A percentile compares a stretch with the other conserved stretches of the same genome.
These are phyloP conservation scores for Mucor irregularis DNA, from an alignment of 371 early-diverging fungal species.

Conservation along the genomic window DNA sequence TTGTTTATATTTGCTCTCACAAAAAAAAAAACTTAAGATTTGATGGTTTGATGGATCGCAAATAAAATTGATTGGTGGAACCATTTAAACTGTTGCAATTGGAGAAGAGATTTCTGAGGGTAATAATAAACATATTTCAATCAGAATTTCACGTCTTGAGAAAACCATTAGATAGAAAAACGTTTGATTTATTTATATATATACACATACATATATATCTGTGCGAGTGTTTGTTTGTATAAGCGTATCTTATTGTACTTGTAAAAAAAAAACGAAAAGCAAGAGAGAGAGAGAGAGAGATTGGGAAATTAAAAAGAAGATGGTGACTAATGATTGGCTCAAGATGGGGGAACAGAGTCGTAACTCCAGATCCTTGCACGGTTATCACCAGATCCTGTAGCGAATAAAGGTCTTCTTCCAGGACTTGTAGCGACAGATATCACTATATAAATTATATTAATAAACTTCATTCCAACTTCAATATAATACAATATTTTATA, in stretches of 20 bases:
- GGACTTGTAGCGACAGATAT: constrained; percentile 89
- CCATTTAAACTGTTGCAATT: background rate
- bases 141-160: background rate
- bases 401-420: constrained; percentile 73
- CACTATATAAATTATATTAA: constrained; percentile 45
- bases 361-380: constrained; percentile 89
- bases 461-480: background rate
- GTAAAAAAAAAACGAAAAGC: background rate
- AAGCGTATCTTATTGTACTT: background rate
- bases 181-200: too few species aligned
- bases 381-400: constrained; percentile 93
- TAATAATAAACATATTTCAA: background rate
- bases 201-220: too few species aligned
- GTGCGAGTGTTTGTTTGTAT: background rate
- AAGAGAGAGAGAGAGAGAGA: background rate
- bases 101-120: too few species aligned
- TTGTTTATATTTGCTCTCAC: background rate
- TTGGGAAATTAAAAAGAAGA: constrained; percentile 1
- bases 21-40: background rate
- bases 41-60: background rate
- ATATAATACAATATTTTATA: constrained; percentile 29
- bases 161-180: too few species aligned
- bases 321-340: background rate
- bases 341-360: constrained; percentile 22
- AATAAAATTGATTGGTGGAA: background rate